A percentile compares a stretch with the other conserved stretches of the same genome.
Conservation (phyloP, 2,329 filamentous ascomycete species). For the Fragosphaeria purpurea region DNA sequence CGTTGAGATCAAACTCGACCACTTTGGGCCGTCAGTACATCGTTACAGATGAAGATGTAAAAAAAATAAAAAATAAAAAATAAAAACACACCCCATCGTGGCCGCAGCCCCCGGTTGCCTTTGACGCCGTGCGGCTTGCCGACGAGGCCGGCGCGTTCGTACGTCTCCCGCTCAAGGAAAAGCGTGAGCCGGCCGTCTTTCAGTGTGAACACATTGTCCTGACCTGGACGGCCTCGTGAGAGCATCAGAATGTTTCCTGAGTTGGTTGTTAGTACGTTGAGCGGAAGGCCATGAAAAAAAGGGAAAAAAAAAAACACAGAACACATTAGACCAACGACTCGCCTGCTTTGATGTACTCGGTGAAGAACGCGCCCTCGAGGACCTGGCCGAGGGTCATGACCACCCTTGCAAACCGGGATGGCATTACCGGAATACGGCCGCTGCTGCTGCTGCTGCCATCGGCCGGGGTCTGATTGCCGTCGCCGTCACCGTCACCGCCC, state of each 20-base stretch:
- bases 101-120: slow-evolving; percentile 49
- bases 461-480: slow-evolving; percentile 9
- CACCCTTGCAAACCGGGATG: slow-evolving; percentile 53
- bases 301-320: neutral
- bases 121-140: slow-evolving; percentile 57
- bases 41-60: neutral
- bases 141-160: slow-evolving; percentile 71
- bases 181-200: slow-evolving; percentile 62
- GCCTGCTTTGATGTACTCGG: slow-evolving; percentile 71
- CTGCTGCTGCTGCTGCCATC: slow-evolving; percentile 27
- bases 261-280: neutral
- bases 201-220: slow-evolving; percentile 64
- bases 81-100: slow-evolving; percentile 56
- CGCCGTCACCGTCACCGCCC: slow-evolving; percentile 14
- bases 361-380: slow-evolving; percentile 67
- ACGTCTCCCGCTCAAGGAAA: slow-evolving; percentile 70
- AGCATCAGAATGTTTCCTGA: slow-evolving; percentile 73
- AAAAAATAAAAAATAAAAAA: neutral
- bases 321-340: slow-evolving; percentile 19
- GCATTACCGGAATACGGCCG: neutral
- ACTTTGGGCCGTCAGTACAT: slow-evolving; percentile 33
- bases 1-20: slow-evolving; percentile 65
- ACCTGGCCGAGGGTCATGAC: slow-evolving; percentile 64
- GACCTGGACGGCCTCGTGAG: slow-evolving; percentile 61
- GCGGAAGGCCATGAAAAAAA: no score